These are phyloP conservation scores for Pleurotus ostreatus DNA, from an alignment of 768 basidiomycete species.

Conservation along the genomic window DNA sequence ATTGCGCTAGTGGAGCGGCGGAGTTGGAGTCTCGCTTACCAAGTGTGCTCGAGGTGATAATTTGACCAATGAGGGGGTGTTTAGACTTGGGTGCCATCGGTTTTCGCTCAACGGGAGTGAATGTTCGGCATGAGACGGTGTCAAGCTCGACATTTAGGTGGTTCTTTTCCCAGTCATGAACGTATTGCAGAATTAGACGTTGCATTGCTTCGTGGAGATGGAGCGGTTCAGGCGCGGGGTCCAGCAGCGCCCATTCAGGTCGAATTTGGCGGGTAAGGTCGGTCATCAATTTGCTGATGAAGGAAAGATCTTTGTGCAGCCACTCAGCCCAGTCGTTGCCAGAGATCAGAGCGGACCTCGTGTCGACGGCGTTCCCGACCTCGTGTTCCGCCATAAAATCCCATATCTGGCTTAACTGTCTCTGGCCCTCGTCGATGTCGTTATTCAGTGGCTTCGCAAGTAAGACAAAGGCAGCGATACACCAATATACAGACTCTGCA, in stretches of 20 bases:
- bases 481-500: too few relatives aligned
- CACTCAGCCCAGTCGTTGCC: too few relatives aligned
- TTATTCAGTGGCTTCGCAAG: too few relatives aligned
- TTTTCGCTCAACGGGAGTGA: not conserved
- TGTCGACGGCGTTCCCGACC: too few relatives aligned
- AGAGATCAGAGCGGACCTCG: too few relatives aligned
- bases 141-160: not conserved
- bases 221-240: not conserved
- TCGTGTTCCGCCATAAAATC: too few relatives aligned
- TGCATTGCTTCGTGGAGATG: constrained; percentile 10
- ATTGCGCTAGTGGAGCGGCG: not conserved
- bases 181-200: not conserved
- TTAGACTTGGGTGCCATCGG: not conserved
- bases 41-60: not conserved
- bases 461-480: too few relatives aligned
- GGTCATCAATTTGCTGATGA: not conserved
- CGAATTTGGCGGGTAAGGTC: not conserved
- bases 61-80: not conserved
- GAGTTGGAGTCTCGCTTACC: not conserved
- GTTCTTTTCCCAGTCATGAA: not conserved
- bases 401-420: too few relatives aligned
- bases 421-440: too few relatives aligned
- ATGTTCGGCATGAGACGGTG: not conserved
- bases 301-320: not conserved
- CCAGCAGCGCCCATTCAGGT: not conserved